Evolutionary conservation across 176 grass and related monocot species (phyloP), one percentile per base, ranked within the genome.

Genomic region (Oryza australiensis): DNA sequence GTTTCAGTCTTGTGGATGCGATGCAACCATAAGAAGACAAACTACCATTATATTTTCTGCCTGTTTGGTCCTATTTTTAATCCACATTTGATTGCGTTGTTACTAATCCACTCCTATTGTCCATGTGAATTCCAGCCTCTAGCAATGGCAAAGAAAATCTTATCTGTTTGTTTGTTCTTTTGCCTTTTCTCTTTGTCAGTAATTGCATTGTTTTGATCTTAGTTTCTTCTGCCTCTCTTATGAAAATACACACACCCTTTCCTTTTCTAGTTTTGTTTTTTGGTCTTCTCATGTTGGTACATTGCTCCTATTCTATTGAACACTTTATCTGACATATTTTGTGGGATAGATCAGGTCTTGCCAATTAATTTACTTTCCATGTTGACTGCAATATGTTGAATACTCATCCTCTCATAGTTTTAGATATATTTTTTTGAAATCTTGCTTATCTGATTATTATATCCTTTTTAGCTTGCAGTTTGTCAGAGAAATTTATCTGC

Each of bases 391-490:
- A 69, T 62, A 74, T 64, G 13, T 24, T 33, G 20, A 85, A 32
- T 84, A 55, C 28, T 74, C 43, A 62, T 80, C 46, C 20, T 66
- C 26, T n/a, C 68, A 86, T 86, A 10, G 26, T 72, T 78, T 66
- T 68, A 14, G 12, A 78, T 78, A 12, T 40, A 77, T 5, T 74
- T 40, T 40, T 20, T 9, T 48, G n/a, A 26, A 45, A 32, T 7
- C 62, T 71, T 81, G 37, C 72, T 76, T 95, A 89, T 83, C 83
- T 78, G 38, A 79, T 80, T 83, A 73, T 85, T 84, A 53, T 69
- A 71, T 76, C 35, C 29, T 79, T 87, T 94, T 73, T 76, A 95
- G 95, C 63, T 98, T 91, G 87, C 92, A 91, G 92, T 88, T 81
- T 78, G 84, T 60, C 90, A 91, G 73, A 66, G 81, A 87, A 95